Base-by-base conservation (phyloP, 2,329 filamentous ascomycete species). In the Fusarium sp. region DNA sequence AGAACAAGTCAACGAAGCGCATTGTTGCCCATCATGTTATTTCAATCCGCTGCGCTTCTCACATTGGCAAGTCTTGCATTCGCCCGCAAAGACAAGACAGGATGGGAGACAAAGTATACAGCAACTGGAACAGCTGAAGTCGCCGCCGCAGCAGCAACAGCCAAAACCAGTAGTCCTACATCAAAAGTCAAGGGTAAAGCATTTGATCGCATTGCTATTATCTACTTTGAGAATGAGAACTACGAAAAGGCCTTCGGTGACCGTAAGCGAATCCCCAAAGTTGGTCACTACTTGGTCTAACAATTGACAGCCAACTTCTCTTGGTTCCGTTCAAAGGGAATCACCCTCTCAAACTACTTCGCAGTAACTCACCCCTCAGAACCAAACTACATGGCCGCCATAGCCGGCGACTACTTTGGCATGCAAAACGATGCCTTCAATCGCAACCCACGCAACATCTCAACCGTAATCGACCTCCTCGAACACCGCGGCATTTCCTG, bases 161-260 rank as follows among this genome's bases (percentile, higher is more conserved):
- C 88, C 13, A 83, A 84, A 75, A 89, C 89, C 2, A 79, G 81
- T 65, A 88, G 87, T 65, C 88, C 89, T 3, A 88, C 85, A 31
- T 89, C 85, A 77, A 77, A 88, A 73, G 88, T 94, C 53, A 85
- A 88, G 76, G 93, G 93, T 66, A 88, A 90, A 76, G 88, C 85
- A 0, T 94, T 94, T 75, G 86, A 93, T 76, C 88, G 92, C 18
- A 89, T 93, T 67, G 88, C 89, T 49, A 86, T 89, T 53, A 89
- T 94, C 77, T 94, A 91, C 90, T 84, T 93, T 46, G 92, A 94
- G 81, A 94, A 94, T 77, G 91, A 89, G 48, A 86, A 89, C 77
- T 94, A 87, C 68, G 84, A 88, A 45, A 86, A 89, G 73, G 89
- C 91, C 4, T 83, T 84, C 43, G 86, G 84, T 6, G 90, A 94